Base-by-base conservation (phyloP, 306 rosid species). In the Astragalus membranaceus region DNA sequence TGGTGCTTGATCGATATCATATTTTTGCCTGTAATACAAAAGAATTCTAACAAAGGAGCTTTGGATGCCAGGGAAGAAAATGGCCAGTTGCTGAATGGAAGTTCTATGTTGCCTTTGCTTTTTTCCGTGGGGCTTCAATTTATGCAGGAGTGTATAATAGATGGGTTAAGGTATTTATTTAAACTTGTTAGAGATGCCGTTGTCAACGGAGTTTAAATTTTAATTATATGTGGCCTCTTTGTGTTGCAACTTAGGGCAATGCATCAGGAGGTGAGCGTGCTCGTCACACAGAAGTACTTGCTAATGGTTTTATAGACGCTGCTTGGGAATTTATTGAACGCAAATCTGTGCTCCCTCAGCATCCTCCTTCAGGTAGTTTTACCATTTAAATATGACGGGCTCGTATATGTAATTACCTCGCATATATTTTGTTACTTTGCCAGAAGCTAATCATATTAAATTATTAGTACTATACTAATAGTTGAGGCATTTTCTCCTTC, bases 181-280 rank as follows among this genome's bases (percentile, higher is more conserved):
- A 54, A 57, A 61, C 41, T 73, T 32, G 43, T 59, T 47, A 8
- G 32, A 55, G 74, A 83, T 20, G 49, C 33, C 73, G 43, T 41
- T 68, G 5, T 32, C 16, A 13, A 49, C 58, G 70, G 39, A 78
- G 64, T 36, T 64, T 50, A 77, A 55, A 46, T 52, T 49, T 33
- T 65, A 67, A 67, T 16, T 17, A 46, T 50, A 52, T 44, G 17
- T 60, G n/a, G 41, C 65, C 23, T 77, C 57, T 78, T 54, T 63
- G 47, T 67, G 36, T 82, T 37, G 62, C 76, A 78, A 82, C 77
- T 79, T 65, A 94, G 99, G 99, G 99, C 67, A 94, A 88, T 83
- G 96, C 99, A 64, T 87, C 97, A 5, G 97, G 87, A 49, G 99
- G 99, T 77, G 89, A 91, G 75, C 88, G 86, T 64, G 99, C 99